Evolutionary conservation across 129 eudicot genomes (phyloP).

Genomic region (Chrysanthemum seticuspe): DNA sequence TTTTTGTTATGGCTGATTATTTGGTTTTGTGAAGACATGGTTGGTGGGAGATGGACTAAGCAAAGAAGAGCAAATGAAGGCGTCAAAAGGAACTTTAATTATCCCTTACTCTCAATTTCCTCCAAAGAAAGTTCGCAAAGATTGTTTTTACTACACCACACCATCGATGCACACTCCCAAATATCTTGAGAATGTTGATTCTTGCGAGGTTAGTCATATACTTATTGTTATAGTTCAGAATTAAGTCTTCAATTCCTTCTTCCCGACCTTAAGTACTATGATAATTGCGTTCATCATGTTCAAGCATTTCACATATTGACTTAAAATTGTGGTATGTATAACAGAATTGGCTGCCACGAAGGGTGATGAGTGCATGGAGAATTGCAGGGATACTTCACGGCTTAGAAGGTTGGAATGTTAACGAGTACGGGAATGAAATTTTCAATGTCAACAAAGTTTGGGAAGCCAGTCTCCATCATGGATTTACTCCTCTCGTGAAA

Average conservation of each 20-base stretch:
- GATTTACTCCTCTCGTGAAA: conserved; percentile 45
- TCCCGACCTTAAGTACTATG: not conserved
- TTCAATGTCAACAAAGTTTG: conserved; percentile 58
- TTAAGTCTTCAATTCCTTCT: not conserved
- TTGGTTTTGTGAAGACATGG: conserved; percentile 55
- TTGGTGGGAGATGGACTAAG: conserved; percentile 70
- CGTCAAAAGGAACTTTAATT: conserved; percentile 68
- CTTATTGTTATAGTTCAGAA: not conserved
- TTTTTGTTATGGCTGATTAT: not conserved
- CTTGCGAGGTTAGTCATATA: conserved; percentile 73
- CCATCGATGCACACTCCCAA: conserved; percentile 80
- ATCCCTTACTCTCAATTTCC: conserved; percentile 84
- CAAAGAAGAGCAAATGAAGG: conserved; percentile 65
- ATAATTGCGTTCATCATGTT: not conserved
- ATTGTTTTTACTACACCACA: conserved; percentile 70
- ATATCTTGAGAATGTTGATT: conserved; percentile 65
- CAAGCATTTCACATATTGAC: not conserved
- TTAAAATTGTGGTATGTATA: not conserved
- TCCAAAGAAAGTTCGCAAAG: conserved; percentile 63
- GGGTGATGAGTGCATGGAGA: conserved; percentile 85
- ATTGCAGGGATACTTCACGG: conserved; percentile 80
- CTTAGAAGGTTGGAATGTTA: conserved; percentile 61
- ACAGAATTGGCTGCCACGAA: conserved; percentile 89
- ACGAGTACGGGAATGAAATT: conserved; percentile 58
- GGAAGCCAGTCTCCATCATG: conserved; percentile 65